Evolutionary conservation across 164 flowering plant species (phyloP), one percentile per base, ranked within the genome.

Genomic region (Dillenia turbinata): DNA sequence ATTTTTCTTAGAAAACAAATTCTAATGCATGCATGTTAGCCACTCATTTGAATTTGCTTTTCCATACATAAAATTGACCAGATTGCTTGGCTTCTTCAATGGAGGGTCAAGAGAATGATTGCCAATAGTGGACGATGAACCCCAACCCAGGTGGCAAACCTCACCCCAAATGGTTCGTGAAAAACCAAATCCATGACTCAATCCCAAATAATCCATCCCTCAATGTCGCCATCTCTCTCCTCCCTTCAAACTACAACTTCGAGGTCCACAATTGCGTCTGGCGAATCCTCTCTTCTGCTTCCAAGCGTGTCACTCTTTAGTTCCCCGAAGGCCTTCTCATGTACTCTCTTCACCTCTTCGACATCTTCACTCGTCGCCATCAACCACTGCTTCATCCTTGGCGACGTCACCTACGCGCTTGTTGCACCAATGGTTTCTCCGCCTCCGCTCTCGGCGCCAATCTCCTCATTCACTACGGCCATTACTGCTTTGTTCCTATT

Each of bases 321-420:
- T 81, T 94, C 66, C 97, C 99, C 4, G 99, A 94, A 62, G 99
- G n/a, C n/a, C n/a, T n/a, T n/a, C n/a, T n/a, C n/a, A n/a, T n/a
- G n/a, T n/a, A n/a, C n/a, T n/a, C n/a, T 97, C 62, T 88, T 59
- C 64, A 78, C 66, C 83, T 94, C 75, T 78, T 90, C 57, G 98
- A 94, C 71, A 86, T 94, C 76, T 75, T 94, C 76, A 70, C 81
- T 86, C 73, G 85, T 84, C 43, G 67, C 46, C 52, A 82, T 75
- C 60, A 71, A 78, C 9, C 84, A 85, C 57, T 85, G 90, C 76
- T 85, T 87, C 70, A 61, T 94, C 60, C 91, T 94, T 59, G 97
- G 95, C 14, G 98, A 94, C 70, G 98, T 89, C 56, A 91, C 98
- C 52, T 94, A 86, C 68, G 98, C 56, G 98, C 98, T 0, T 94